Evolutionary conservation across 2,329 filamentous ascomycete genomes (phyloP).

Genomic region (Ophiostoma quercus): DNA sequence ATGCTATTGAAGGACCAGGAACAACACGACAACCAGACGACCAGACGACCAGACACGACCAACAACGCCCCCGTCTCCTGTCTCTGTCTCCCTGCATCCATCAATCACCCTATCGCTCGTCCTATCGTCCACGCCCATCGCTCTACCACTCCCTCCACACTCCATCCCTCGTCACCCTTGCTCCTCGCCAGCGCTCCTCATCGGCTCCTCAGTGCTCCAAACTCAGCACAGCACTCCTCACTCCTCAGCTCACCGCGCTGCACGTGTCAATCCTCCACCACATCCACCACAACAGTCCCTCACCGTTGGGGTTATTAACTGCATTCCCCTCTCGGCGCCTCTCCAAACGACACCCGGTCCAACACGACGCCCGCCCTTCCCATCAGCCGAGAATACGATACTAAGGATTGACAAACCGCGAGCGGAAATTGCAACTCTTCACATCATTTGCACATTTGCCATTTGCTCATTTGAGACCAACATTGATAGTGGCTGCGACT

Average conservation of each 20-base stretch:
- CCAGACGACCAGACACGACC: neutral
- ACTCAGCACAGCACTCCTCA: neutral
- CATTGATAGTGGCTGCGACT: neutral
- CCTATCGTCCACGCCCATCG: neutral
- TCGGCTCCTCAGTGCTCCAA: neutral
- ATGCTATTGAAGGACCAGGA: neutral
- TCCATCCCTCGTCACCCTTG: neutral
- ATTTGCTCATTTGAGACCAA: neutral
- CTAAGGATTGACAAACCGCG: neutral
- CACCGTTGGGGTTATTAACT: neutral
- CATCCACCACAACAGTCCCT: neutral
- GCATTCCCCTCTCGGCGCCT: conserved; percentile 7
- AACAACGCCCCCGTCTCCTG: neutral
- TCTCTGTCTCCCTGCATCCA: neutral
- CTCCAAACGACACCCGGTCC: neutral
- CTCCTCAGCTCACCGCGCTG: neutral
- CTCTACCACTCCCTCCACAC: neutral
- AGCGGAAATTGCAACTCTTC: neutral
- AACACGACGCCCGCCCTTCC: neutral
- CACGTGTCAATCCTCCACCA: neutral
- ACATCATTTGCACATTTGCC: neutral
- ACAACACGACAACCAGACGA: too few species aligned
- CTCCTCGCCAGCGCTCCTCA: neutral
- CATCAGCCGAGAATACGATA: conserved; percentile 6
- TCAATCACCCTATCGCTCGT: neutral